A percentile compares a stretch with the other conserved stretches of the same genome.
phyloP scores from a whole-genome alignment of 192 early-diverging fungal genomes.

The Lobosporangium transversale region DNA sequence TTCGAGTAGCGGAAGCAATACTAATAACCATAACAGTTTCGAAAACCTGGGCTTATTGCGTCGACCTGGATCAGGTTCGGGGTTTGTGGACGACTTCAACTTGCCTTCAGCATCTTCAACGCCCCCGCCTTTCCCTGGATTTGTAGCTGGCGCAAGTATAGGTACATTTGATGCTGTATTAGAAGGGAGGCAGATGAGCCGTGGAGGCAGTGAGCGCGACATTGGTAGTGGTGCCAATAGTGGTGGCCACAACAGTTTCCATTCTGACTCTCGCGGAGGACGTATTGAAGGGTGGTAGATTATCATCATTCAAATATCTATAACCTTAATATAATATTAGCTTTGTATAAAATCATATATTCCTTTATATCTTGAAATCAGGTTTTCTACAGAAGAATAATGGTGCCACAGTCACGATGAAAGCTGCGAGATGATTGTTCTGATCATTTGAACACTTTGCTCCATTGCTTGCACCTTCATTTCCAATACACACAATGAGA shows the following conservation, averaged over 20 bases:
- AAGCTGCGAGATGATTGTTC: too few species aligned
- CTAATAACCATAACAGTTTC: constrained; percentile 16
- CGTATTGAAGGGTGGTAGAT: constrained; percentile 32
- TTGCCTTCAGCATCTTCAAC: constrained; percentile 8
- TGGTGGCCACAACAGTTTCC: constrained; percentile 31
- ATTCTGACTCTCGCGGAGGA: constrained; percentile 41
- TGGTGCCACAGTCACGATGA: too few species aligned
- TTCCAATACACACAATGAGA: constrained; percentile 33
- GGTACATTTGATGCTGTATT: constrained; percentile 30
- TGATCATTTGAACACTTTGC: too few species aligned
- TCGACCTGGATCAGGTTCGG: constrained; percentile 15
- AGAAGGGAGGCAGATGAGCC: constrained; percentile 44
- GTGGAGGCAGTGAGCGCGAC: constrained; percentile 35
- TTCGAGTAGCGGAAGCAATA: constrained; percentile 24
- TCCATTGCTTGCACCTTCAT: too few species aligned
- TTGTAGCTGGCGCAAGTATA: neutral
- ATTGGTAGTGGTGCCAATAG: constrained; percentile 32
- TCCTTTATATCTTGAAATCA: too few species aligned
- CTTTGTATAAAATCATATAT: too few species aligned
- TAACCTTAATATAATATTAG: too few species aligned
- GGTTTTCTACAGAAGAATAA: too few species aligned
- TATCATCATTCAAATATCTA: too few species aligned
- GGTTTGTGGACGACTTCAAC: constrained; percentile 10
- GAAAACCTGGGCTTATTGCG: constrained; percentile 8
- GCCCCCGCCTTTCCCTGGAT: constrained; percentile 3